Evolutionary conservation across 176 grass and related monocot species (phyloP).

Genomic region (Aegilops bicornis): DNA sequence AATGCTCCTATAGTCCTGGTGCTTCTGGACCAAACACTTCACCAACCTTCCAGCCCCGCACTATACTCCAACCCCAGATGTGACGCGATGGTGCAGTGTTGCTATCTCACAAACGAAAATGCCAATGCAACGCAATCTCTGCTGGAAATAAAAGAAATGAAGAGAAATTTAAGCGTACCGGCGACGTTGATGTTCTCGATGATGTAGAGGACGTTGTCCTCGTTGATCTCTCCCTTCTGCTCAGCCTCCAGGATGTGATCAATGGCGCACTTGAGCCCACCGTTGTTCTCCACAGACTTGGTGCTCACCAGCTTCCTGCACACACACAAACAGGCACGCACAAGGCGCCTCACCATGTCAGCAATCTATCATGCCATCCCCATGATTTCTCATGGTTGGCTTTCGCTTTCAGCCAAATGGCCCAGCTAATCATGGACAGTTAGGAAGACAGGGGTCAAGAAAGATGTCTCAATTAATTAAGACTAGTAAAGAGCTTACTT

Average conservation of each 20-base stretch:
- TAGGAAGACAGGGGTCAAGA: no score
- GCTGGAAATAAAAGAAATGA: no score
- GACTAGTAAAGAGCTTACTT: conserved; percentile 36
- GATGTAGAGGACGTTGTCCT: conserved; percentile 93
- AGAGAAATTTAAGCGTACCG: conserved; percentile 30
- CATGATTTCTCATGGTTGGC: conserved; percentile 9
- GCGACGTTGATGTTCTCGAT: conserved; percentile 96
- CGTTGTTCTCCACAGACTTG: conserved; percentile 41
- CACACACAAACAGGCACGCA: neutral
- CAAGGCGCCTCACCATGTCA: neutral
- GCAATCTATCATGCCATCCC: neutral
- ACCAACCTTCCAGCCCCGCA: neutral
- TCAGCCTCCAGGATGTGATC: conserved; percentile 91
- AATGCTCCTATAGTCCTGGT: neutral
- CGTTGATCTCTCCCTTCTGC: conserved; percentile 87
- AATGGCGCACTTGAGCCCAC: conserved; percentile 71
- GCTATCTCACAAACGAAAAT: neutral
- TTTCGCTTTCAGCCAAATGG: neutral
- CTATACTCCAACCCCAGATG: neutral
- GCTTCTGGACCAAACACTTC: neutral
- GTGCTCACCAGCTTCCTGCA: conserved; percentile 69
- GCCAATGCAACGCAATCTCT: neutral
- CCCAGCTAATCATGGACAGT: neutral
- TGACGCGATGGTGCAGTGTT: neutral
- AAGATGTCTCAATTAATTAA: no score